A percentile compares a stretch with the other conserved stretches of the same genome.
phyloP scores from a whole-genome alignment of 495 filamentous ascomycete genomes.

The Parathielavia appendiculata region DNA sequence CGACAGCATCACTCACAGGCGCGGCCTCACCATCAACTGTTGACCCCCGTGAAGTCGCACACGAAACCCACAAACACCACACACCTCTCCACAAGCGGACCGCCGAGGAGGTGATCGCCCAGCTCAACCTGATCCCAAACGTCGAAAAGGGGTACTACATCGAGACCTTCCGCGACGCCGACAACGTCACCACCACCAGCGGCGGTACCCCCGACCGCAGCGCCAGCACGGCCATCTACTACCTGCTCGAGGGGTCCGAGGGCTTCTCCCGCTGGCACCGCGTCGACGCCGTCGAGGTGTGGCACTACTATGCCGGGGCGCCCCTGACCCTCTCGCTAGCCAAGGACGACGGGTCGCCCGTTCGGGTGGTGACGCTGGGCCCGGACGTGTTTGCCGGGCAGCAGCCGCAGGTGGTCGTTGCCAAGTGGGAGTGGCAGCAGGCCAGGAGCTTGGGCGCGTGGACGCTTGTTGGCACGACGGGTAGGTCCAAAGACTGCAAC shows the following conservation, averaged over 20 bases:
- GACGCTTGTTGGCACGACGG: conserved; percentile 47
- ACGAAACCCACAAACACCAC: background rate
- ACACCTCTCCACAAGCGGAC: conserved; percentile 23
- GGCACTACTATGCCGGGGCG: conserved; percentile 49
- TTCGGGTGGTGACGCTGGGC: conserved; percentile 32
- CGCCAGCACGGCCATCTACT: conserved; percentile 47
- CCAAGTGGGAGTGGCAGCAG: conserved; percentile 40
- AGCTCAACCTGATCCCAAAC: conserved; percentile 40
- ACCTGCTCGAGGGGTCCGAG: conserved; percentile 41
- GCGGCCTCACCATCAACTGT: too few species aligned
- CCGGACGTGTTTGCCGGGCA: conserved; percentile 37
- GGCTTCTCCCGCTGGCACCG: conserved; percentile 44
- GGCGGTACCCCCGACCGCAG: too few species aligned
- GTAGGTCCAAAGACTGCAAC: conserved; percentile 21
- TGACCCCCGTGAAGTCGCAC: background rate
- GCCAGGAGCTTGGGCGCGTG: conserved; percentile 40
- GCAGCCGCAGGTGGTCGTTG: conserved; percentile 40
- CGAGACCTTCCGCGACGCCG: conserved; percentile 42
- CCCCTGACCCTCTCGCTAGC: conserved; percentile 40
- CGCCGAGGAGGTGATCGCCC: conserved; percentile 36
- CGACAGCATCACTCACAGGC: too few species aligned
- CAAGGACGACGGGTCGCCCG: conserved; percentile 30
- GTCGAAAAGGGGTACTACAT: conserved; percentile 45
- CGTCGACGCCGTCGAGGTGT: conserved; percentile 45
- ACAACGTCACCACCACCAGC: conserved; percentile 17